Evolutionary conservation across 768 basidiomycete species (phyloP), one percentile per base, ranked within the genome.

Genomic region (Lactarius sanguifluus): DNA sequence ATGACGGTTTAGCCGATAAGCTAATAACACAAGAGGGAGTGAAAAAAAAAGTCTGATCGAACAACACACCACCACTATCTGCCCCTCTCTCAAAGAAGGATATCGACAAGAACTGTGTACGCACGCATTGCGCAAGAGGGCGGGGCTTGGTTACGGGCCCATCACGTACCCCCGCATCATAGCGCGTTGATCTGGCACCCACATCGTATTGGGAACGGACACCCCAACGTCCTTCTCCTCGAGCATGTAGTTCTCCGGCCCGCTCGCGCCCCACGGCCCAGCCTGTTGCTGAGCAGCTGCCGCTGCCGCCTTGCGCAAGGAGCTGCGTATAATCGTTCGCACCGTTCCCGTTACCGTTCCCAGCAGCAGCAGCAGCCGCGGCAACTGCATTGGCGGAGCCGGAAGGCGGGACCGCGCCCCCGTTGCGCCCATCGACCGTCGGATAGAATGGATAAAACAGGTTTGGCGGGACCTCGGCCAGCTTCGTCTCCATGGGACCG

Each of bases 401-500:
- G 50, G 40, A 36, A 30, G 61, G 16, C 16, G 61, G 9, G 41
- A 61, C 30, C 23, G 70, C 34, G 73, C 43, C 61, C 72, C 64
- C 55, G 71, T 63, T 45, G 67, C 64, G 69, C 30, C 15, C 68
- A 61, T 65, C 72, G 69, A 67, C 18, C 69, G 91, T 89, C 0
- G 89, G 86, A 72, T 82, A 91, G 79, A 91, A 90, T 0, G 91
- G 91, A 71, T 90, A 93, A 77, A 93, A 92, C 54, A 91, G 75
- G 36, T 81, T 82, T 7, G 83, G 78, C 2, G 90, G 89, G 54
- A 92, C 80, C 23, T 92, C 89, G 1, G 85, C 86, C 41, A 92
- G 82, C 61, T 74, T 73, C 66, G 72, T 72, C 62, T 72, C 72
- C 45, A 57, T 55, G 20, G 62, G 40, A 8, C 57, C 64, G 20